phyloP scores from a whole-genome alignment of 495 filamentous ascomycete genomes.

The Penicillium atrosanguineum region DNA sequence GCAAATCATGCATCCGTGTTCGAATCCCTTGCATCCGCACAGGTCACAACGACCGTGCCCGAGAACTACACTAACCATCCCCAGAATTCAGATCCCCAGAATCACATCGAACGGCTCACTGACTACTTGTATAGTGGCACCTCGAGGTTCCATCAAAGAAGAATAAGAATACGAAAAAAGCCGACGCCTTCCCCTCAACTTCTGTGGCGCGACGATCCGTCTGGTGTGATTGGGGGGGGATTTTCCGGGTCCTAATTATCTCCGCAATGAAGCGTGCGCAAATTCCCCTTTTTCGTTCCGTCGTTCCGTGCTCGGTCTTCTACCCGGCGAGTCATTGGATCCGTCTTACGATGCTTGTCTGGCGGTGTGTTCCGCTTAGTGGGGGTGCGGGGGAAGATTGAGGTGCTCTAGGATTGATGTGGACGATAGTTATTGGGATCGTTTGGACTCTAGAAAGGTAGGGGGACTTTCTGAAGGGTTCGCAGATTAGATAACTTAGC shows the following conservation, averaged over 20 bases:
- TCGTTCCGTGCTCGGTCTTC: neutral
- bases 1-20: neutral
- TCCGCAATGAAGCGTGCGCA: neutral
- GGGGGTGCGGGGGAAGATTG: neutral
- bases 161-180: conserved; percentile 5
- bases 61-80: neutral
- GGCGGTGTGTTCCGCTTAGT: neutral
- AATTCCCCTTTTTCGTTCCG: conserved; percentile 5
- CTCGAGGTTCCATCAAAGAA: conserved; percentile 15
- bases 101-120: neutral
- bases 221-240: conserved; percentile 9
- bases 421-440: neutral
- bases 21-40: conserved; percentile 21
- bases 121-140: conserved; percentile 9
- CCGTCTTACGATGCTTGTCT: neutral
- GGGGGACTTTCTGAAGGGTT: too few species aligned
- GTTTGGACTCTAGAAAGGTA: too few species aligned
- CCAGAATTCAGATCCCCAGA: neutral
- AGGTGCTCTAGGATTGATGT: neutral
- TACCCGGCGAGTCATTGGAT: neutral
- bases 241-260: neutral
- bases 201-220: conserved; percentile 23
- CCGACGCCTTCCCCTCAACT: conserved; percentile 6
- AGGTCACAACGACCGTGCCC: conserved; percentile 1
- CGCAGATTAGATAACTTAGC: too few species aligned